Conservation (phyloP, 192 early-diverging fungal species). For the Linnemannia elongata region DNA sequence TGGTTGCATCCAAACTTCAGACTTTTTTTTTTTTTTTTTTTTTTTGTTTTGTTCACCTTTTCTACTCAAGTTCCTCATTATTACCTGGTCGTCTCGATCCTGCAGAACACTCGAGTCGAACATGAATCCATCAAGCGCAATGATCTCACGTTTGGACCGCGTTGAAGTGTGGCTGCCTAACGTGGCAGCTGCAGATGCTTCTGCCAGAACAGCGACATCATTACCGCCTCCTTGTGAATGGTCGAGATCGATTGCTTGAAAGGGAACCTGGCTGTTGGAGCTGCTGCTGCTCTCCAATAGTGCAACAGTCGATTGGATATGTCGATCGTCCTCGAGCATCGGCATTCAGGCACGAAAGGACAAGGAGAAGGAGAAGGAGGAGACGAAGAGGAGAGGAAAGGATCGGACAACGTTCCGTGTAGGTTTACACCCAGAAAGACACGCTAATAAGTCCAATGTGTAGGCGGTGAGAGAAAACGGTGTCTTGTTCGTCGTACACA, state of each 20-base stretch:
- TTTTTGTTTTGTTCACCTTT: neutral
- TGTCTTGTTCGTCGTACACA: neutral
- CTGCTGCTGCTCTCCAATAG: neutral
- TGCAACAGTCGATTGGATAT: slow-evolving; percentile 1
- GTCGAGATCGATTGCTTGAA: neutral
- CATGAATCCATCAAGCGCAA: slow-evolving; percentile 15
- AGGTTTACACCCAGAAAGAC: neutral
- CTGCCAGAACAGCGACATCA: neutral
- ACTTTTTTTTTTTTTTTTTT: neutral
- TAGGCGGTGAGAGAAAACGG: neutral
- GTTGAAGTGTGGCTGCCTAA: neutral
- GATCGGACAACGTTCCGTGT: neutral
- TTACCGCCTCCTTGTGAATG: neutral
- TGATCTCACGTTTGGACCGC: neutral
- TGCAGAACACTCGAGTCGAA: slow-evolving; percentile 18
- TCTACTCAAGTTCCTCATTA: neutral
- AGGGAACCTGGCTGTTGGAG: neutral
- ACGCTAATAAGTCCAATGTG: neutral
- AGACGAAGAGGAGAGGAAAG: neutral
- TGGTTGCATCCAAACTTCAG: neutral
- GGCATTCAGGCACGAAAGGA: slow-evolving; percentile 11
- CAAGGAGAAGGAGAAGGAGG: neutral
- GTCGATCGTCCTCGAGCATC: neutral
- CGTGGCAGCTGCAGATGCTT: neutral
- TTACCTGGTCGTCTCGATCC: slow-evolving; percentile 21